Evolutionary conservation across 495 filamentous ascomycete genomes (phyloP).

Genomic region (Neurospora sp.): DNA sequence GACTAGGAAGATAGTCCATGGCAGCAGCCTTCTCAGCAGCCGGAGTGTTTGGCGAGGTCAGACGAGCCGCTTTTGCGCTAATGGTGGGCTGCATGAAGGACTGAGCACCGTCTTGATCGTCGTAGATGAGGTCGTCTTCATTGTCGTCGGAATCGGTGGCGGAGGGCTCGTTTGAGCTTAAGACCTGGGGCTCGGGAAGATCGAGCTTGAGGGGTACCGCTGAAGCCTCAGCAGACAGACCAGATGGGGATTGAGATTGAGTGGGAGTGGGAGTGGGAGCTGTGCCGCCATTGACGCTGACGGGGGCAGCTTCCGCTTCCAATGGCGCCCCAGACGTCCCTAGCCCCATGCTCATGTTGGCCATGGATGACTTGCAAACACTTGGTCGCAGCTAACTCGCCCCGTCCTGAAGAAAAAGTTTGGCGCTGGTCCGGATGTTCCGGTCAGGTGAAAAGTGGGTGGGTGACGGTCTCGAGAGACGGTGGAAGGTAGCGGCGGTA

Average conservation of each 20-base stretch:
- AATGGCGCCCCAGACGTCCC: background rate
- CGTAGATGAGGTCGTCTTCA: constrained; percentile 23
- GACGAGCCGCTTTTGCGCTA: constrained; percentile 56
- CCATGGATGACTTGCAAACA: background rate
- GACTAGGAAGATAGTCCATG: constrained; percentile 46
- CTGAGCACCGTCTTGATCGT: constrained; percentile 45
- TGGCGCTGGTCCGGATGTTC: background rate
- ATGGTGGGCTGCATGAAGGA: constrained; percentile 70
- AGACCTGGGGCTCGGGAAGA: background rate
- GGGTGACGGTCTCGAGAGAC: background rate
- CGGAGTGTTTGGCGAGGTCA: constrained; percentile 61
- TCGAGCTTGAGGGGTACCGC: background rate
- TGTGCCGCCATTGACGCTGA: background rate
- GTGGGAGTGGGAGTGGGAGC: background rate
- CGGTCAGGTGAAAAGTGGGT: background rate
- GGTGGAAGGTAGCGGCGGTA: background rate
- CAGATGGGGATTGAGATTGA: background rate
- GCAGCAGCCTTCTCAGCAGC: constrained; percentile 64
- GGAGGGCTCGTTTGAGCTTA: background rate
- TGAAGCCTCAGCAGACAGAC: background rate
- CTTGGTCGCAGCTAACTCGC: background rate
- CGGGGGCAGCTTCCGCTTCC: background rate
- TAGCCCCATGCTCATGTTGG: background rate
- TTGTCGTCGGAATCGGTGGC: constrained; percentile 13
- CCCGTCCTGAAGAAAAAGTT: background rate